A percentile compares a stretch with the other conserved stretches of the same genome.
Evolutionary conservation across 768 basidiomycete species (phyloP).

Genomic region (Melanogaster broomeanus): DNA sequence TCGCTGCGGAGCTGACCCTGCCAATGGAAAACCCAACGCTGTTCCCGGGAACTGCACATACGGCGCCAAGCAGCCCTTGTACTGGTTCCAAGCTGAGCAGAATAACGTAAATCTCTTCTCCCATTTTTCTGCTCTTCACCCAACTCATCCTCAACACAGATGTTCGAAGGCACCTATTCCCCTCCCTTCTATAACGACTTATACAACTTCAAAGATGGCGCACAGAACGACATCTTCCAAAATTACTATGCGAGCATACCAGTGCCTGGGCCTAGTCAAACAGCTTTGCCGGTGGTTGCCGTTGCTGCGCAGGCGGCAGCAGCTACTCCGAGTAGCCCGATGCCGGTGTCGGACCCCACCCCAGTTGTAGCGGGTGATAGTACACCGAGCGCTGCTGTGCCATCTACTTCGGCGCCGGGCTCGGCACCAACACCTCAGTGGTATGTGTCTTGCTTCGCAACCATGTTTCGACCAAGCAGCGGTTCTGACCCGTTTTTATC

Average conservation of each 20-base stretch:
- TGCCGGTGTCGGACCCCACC: not conserved
- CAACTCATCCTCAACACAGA: constrained; percentile 36
- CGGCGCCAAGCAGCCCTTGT: constrained; percentile 69
- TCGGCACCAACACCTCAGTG: constrained; percentile 11
- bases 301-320: not conserved
- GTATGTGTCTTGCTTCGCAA: constrained; percentile 7
- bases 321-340: not conserved
- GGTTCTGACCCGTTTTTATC: not conserved
- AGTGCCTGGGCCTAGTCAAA: constrained; percentile 41
- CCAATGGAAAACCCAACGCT: constrained; percentile 42
- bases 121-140: not conserved
- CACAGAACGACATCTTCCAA: constrained; percentile 73
- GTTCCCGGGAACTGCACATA: constrained; percentile 68
- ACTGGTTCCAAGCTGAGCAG: constrained; percentile 64
- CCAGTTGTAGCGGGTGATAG: not conserved
- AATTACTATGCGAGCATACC: constrained; percentile 53
- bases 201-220: constrained; percentile 72
- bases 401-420: not conserved
- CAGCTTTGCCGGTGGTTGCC: constrained; percentile 20
- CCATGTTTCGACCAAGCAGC: not conserved
- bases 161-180: constrained; percentile 62
- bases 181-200: constrained; percentile 69
- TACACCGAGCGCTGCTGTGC: not conserved
- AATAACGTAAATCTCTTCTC: constrained; percentile 52
- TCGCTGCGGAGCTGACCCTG: constrained; percentile 63